A percentile compares a stretch with the other conserved stretches of the same genome.
Evolutionary conservation across 176 grass and related monocot species (phyloP).

Genomic region (Eragrostis nindensis): DNA sequence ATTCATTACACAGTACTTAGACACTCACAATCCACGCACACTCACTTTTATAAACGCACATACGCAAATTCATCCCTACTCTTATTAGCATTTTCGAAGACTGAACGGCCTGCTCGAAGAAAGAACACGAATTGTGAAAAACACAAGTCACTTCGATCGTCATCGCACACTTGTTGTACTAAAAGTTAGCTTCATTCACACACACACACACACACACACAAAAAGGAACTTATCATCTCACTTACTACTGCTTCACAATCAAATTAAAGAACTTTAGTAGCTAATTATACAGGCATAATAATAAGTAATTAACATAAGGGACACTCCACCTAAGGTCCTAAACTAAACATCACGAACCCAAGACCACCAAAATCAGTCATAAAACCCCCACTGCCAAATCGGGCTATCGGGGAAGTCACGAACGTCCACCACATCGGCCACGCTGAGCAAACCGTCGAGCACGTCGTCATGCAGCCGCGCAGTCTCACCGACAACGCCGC

Average conservation of each 20-base stretch:
- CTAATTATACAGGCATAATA: constrained; percentile 24
- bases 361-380: neutral
- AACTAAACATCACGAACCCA: neutral
- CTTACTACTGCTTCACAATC: neutral
- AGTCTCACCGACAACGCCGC: neutral
- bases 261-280: neutral
- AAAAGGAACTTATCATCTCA: too few relatives aligned
- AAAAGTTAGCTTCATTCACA: too few relatives aligned
- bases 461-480: neutral
- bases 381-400: constrained; percentile 29
- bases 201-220: too few relatives aligned
- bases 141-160: too few relatives aligned
- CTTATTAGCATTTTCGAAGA: too few relatives aligned
- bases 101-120: too few relatives aligned
- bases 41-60: too few relatives aligned
- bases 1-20: too few relatives aligned
- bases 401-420: constrained; percentile 40
- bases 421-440: constrained; percentile 36
- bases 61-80: too few relatives aligned
- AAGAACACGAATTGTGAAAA: too few relatives aligned
- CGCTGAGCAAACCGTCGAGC: constrained; percentile 4
- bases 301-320: constrained; percentile 5
- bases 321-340: neutral
- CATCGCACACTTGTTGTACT: too few relatives aligned
- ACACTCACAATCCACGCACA: too few relatives aligned